Percentiles rank a stretch among this genome's conserved stretches.
phyloP scores from a whole-genome alignment of 139 green algal genomes.

The Chlorella sp. region DNA sequence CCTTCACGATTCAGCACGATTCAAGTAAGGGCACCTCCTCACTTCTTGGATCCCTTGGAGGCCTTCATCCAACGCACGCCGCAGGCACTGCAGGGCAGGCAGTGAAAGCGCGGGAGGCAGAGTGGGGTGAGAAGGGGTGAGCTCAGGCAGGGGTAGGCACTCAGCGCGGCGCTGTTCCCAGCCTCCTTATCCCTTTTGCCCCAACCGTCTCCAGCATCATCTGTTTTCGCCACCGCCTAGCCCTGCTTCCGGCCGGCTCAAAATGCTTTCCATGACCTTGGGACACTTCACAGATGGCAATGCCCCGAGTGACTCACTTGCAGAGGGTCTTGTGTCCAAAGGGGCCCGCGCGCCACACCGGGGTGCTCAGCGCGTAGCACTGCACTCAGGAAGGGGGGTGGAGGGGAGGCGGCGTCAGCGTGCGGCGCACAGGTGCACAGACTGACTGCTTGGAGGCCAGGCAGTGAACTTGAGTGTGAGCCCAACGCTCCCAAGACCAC shows the following conservation, averaged over 20 bases:
- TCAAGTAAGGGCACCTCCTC: too few species aligned
- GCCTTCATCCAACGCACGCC: slow-evolving; percentile 70
- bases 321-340: slow-evolving; percentile 86
- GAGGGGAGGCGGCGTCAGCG: not conserved
- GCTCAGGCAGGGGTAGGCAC: not conserved
- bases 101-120: too few species aligned
- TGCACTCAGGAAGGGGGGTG: not conserved
- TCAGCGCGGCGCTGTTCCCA: too few species aligned
- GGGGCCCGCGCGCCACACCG: slow-evolving; percentile 77
- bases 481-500: too few species aligned
- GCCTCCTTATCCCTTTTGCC: not conserved
- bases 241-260: not conserved
- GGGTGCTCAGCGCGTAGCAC: slow-evolving; percentile 41
- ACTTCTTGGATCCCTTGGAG: slow-evolving; percentile 40
- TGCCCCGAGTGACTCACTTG: too few species aligned
- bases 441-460: too few species aligned
- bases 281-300: too few species aligned
- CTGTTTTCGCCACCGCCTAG: not conserved
- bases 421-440: not conserved
- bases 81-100: slow-evolving; percentile 46
- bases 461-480: too few species aligned
- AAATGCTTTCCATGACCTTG: too few species aligned
- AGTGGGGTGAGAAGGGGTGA: not conserved
- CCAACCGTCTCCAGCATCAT: not conserved
- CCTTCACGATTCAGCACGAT: too few species aligned